Percentiles rank a stretch among this genome's conserved stretches.
phyloP scores from a whole-genome alignment of 306 rosid genomes.

The cucumber (Cucumis sativus) region Cucumber_9930_V3 NC_026655.2:32002501-32003000 shows the following conservation, averaged over 20 bases:
- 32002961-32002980: neutral
- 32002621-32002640: neutral
- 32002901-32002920: constrained; percentile 69
- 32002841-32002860: constrained; percentile 74
- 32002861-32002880: constrained; percentile 47
- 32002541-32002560: neutral
- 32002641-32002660: neutral
- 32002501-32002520: neutral
- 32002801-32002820: constrained; percentile 87
- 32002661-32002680: neutral
- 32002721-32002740: neutral
- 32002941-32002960: neutral
- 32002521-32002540: neutral
- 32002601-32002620: neutral
- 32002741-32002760: constrained; percentile 46
- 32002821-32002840: constrained; percentile 64
- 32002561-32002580: neutral
- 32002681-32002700: neutral
- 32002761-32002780: constrained; percentile 53
- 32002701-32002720: neutral
- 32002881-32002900: constrained; percentile 31
- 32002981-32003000: neutral
- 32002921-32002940: constrained; percentile 15
- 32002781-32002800: constrained; percentile 44
- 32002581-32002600: neutral